Conservation (phyloP, 2,329 filamentous ascomycete genomes). For the Monosporascus cannonballus region DNA sequence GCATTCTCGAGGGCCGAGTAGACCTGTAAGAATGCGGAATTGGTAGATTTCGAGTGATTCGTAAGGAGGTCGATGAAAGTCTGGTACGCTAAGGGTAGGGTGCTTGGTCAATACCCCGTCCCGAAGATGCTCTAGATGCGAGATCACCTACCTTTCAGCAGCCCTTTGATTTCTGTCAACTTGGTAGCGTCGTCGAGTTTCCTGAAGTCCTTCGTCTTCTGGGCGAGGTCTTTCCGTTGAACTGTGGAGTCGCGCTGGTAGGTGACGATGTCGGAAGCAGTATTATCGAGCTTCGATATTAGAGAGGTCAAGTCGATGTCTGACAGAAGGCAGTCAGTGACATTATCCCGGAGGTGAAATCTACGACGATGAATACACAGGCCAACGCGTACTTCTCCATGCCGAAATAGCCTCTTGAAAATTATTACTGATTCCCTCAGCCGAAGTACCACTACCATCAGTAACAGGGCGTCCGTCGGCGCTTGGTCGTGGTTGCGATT, state of each 20-base stretch:
- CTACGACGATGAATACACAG: constrained; percentile 1
- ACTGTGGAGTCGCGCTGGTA: constrained; percentile 94
- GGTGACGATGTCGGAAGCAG: constrained; percentile 88
- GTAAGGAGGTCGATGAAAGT: constrained; percentile 94
- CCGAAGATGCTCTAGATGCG: constrained; percentile 2
- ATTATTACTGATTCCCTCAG: constrained; percentile 68
- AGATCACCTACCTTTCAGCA: constrained; percentile 68
- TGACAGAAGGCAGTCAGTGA: constrained; percentile 31
- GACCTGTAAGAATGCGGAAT: constrained; percentile 85
- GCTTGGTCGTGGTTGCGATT: constrained; percentile 20
- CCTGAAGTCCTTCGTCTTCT: constrained; percentile 96
- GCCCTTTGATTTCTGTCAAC: constrained; percentile 77
- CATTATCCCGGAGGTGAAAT: not conserved
- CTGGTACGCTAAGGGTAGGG: constrained; percentile 67
- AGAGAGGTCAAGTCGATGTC: constrained; percentile 82
- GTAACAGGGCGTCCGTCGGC: constrained; percentile 13
- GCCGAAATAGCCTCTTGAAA: constrained; percentile 94
- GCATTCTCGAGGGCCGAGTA: constrained; percentile 94
- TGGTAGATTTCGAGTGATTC: constrained; percentile 90
- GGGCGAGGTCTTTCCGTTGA: constrained; percentile 93
- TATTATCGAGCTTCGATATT: constrained; percentile 79
- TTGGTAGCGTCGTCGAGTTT: constrained; percentile 85
- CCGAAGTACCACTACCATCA: constrained; percentile 9
- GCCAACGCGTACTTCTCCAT: constrained; percentile 71
- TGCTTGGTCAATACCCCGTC: not conserved